Conservation (phyloP, 2,329 filamentous ascomycete species). For the Xylariaceae sp. region DNA sequence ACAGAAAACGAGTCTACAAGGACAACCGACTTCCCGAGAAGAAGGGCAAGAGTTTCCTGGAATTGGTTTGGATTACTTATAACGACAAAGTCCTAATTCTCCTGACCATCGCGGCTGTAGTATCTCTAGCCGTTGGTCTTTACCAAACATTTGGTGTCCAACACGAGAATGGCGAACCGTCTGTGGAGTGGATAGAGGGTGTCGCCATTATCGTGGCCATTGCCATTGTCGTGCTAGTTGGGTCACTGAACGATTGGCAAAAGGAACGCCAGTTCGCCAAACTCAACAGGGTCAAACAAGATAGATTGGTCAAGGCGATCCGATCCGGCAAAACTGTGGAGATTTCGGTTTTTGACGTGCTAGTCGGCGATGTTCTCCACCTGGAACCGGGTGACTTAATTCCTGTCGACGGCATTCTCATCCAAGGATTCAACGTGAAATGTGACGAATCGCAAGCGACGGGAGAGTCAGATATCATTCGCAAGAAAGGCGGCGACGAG, state of each 20-base stretch:
- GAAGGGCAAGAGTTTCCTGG: constrained; percentile 72
- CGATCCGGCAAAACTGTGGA: constrained; percentile 72
- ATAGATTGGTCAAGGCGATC: constrained; percentile 71
- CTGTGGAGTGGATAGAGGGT: constrained; percentile 79
- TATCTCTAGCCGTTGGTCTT: constrained; percentile 74
- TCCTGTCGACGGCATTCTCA: constrained; percentile 73
- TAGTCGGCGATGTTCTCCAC: constrained; percentile 71
- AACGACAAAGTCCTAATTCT: constrained; percentile 81
- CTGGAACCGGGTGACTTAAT: constrained; percentile 77
- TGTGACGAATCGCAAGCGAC: constrained; percentile 79
- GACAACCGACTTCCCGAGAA: constrained; percentile 75
- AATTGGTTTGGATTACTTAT: constrained; percentile 81
- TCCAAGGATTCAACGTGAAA: constrained; percentile 73
- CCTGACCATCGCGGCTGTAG: constrained; percentile 68
- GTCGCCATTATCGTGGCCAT: constrained; percentile 83
- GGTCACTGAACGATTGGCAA: constrained; percentile 78
- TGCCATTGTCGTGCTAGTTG: constrained; percentile 74
- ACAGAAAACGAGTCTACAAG: constrained; percentile 70
- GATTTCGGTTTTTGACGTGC: constrained; percentile 68
- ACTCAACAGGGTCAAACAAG: constrained; percentile 78
- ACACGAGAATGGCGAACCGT: constrained; percentile 54
- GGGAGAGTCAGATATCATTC: constrained; percentile 77
- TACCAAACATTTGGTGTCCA: constrained; percentile 71
- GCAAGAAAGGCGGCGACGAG: constrained; percentile 67
- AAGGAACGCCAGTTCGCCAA: constrained; percentile 81